These are phyloP conservation scores for Pythium insidiosum DNA, from an alignment of 352 stramenopile genomes.

Conservation along the genomic window DNA sequence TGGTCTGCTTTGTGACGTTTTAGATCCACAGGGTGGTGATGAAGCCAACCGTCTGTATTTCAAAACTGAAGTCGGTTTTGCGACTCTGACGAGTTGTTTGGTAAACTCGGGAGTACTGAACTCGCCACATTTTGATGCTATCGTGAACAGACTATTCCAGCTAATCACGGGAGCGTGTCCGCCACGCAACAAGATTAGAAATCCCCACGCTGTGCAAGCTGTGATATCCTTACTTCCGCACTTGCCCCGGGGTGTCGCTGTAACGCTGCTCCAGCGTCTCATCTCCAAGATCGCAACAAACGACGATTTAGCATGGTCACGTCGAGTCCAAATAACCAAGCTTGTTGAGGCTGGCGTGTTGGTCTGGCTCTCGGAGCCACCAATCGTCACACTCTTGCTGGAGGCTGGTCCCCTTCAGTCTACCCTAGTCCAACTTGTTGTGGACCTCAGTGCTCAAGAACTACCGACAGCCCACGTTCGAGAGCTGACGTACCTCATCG, in stretches of 20 bases:
- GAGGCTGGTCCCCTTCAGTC: slow-evolving; percentile 24
- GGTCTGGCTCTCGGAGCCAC: slow-evolving; percentile 36
- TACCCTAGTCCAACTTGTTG: slow-evolving; percentile 21
- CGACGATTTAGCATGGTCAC: slow-evolving; percentile 32
- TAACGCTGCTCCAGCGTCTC: slow-evolving; percentile 26
- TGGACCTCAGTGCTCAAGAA: too few relatives aligned
- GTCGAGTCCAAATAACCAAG: slow-evolving; percentile 32
- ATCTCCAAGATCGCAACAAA: slow-evolving; percentile 36
- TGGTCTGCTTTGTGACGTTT: slow-evolving; percentile 31
- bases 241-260: slow-evolving; percentile 18
- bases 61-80: slow-evolving; percentile 27
- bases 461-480: slow-evolving; percentile 40
- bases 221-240: slow-evolving; percentile 40
- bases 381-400: slow-evolving; percentile 27
- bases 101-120: slow-evolving; percentile 37
- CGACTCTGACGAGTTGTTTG: slow-evolving; percentile 48
- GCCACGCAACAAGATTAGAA: slow-evolving; percentile 42
- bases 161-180: slow-evolving; percentile 33
- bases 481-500: slow-evolving; percentile 42
- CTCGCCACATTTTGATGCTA: slow-evolving; percentile 18
- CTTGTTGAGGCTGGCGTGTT: slow-evolving; percentile 49
- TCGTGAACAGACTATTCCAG: slow-evolving; percentile 49
- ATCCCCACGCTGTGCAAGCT: slow-evolving; percentile 42
- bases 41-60: slow-evolving; percentile 31
- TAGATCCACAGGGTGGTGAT: slow-evolving; percentile 24